Conservation (phyloP, 2,329 filamentous ascomycete species). For the Aspergillus sp. region DNA sequence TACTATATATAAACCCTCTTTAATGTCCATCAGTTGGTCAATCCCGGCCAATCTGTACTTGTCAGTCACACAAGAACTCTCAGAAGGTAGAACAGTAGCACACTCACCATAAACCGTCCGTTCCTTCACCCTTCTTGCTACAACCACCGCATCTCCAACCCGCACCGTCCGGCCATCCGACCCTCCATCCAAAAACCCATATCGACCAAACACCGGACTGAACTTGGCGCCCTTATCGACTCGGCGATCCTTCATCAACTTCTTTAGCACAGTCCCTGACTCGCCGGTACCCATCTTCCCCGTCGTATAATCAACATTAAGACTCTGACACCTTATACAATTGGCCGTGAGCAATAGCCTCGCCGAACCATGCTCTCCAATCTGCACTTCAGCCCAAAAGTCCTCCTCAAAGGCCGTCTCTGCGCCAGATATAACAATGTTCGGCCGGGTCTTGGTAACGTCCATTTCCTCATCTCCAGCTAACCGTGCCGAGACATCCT, state of each 20-base stretch:
- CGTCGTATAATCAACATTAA: constrained; percentile 72
- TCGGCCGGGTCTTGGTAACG: constrained; percentile 71
- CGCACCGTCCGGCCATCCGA: constrained; percentile 45
- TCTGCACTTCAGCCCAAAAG: constrained; percentile 66
- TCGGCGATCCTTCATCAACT: constrained; percentile 68
- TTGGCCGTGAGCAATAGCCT: constrained; percentile 66
- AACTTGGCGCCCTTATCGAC: constrained; percentile 70
- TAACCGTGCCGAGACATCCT: constrained; percentile 63
- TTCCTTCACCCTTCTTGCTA: constrained; percentile 54
- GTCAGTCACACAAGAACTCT: constrained; percentile 1
- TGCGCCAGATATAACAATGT: constrained; percentile 67
- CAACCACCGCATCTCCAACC: constrained; percentile 60
- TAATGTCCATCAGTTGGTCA: constrained; percentile 23
- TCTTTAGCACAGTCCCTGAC: constrained; percentile 65
- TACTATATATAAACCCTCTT: neutral
- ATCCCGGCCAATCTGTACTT: constrained; percentile 19
- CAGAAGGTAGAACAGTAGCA: neutral
- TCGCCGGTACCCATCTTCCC: constrained; percentile 61
- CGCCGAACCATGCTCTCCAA: neutral
- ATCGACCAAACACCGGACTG: constrained; percentile 71
- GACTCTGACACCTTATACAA: constrained; percentile 67
- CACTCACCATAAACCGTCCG: constrained; percentile 58
- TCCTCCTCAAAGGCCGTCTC: constrained; percentile 66
- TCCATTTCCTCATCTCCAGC: constrained; percentile 56
- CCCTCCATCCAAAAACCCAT: constrained; percentile 60